A percentile compares a stretch with the other conserved stretches of the same genome.
These are phyloP conservation scores for Kluyveromyces sp. DNA, from an alignment of 1,139 yeast genomes.

Conservation along the genomic window DNA sequence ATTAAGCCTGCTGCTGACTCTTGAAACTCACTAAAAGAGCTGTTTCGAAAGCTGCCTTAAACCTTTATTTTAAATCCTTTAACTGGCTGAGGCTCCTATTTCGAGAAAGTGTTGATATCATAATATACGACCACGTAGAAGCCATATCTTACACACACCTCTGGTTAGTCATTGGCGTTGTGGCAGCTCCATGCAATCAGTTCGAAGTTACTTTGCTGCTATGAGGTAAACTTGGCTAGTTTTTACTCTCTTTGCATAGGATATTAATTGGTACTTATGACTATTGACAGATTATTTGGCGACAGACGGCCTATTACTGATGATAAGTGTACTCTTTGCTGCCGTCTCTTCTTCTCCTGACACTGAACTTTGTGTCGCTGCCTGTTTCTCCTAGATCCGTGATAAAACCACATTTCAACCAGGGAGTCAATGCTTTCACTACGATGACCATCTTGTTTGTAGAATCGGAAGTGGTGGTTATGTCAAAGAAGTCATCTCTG, in stretches of 20 bases:
- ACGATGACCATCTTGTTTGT: conserved; percentile 7
- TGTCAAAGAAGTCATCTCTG: not conserved
- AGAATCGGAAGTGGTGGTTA: not conserved
- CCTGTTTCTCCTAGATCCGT: conserved; percentile 18
- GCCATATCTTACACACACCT: too few relatives aligned
- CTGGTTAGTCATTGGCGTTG: too few relatives aligned
- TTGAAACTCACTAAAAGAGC: not conserved
- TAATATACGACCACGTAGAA: not conserved
- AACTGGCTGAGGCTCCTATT: not conserved
- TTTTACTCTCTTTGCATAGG: too few relatives aligned
- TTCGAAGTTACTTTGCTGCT: too few relatives aligned
- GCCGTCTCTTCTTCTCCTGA: conserved; percentile 14
- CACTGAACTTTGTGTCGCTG: conserved; percentile 12
- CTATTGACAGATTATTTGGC: too few relatives aligned
- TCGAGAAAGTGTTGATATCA: not conserved
- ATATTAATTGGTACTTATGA: too few relatives aligned
- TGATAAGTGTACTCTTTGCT: conserved; percentile 18
- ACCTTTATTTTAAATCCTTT: not conserved
- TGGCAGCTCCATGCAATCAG: too few relatives aligned
- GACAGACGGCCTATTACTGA: too few relatives aligned
- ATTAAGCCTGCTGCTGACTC: not conserved
- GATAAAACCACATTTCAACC: conserved; percentile 18
- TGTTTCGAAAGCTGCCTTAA: not conserved
- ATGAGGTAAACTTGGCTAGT: too few relatives aligned
- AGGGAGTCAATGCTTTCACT: conserved; percentile 8